These are phyloP conservation scores for Eucalyptus pauciflora DNA, from an alignment of 345 rosid genomes.

Conservation along the genomic window DNA sequence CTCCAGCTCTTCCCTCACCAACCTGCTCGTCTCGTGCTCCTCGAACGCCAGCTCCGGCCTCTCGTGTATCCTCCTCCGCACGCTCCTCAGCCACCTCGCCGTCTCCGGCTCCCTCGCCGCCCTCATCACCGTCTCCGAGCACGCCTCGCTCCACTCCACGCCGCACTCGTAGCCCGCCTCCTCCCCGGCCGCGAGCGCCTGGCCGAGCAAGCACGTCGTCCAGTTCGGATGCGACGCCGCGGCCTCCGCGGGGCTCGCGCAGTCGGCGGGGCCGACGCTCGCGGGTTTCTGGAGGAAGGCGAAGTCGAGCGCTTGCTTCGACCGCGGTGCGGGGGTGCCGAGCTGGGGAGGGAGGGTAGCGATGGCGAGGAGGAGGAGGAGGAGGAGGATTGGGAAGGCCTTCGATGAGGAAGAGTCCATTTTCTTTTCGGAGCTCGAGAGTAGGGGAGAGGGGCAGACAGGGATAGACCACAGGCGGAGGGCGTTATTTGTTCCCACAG, in stretches of 20 bases:
- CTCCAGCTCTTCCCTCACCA: conserved; percentile 47
- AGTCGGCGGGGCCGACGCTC: neutral
- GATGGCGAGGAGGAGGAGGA: neutral
- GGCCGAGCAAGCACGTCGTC: neutral
- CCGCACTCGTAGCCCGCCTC: neutral
- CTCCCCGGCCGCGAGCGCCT: neutral
- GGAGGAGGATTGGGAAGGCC: neutral
- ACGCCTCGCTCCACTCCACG: neutral
- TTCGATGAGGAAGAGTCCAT: neutral
- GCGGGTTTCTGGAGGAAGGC: neutral
- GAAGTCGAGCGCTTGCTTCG: neutral
- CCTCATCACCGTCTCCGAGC: conserved; percentile 3
- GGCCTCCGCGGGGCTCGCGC: neutral
- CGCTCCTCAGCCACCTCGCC: conserved; percentile 38
- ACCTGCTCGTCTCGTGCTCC: conserved; percentile 49
- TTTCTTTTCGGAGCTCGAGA: neutral
- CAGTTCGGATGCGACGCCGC: neutral
- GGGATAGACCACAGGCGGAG: neutral
- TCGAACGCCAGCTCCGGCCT: conserved; percentile 73
- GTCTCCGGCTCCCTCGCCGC: conserved; percentile 26
- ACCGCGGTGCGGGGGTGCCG: neutral
- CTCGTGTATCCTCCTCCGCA: conserved; percentile 66
- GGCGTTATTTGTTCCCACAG: neutral
- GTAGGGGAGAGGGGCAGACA: neutral
- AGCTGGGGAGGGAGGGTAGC: neutral